These are phyloP conservation scores for Paecilomyces fulvus DNA, from an alignment of 2,329 filamentous ascomycete genomes.

Conservation along the genomic window DNA sequence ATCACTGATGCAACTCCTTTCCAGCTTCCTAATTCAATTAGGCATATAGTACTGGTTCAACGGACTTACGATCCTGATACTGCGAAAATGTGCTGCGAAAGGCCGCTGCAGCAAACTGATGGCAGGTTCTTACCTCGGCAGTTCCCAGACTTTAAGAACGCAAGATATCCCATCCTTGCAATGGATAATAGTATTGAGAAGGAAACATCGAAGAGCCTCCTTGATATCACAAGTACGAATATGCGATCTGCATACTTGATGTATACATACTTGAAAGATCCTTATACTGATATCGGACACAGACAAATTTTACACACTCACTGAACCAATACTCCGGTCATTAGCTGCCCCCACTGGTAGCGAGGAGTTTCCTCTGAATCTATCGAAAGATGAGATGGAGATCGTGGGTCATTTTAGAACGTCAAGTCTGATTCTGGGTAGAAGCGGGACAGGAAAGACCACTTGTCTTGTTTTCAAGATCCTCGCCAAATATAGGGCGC, in stretches of 20 bases:
- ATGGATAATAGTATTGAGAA: neutral
- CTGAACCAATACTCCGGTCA: constrained; percentile 15
- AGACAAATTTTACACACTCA: constrained; percentile 24
- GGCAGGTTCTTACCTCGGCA: constrained; percentile 7
- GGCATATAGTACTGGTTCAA: constrained; percentile 7
- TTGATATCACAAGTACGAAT: constrained; percentile 11
- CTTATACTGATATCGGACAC: neutral
- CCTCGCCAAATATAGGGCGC: constrained; percentile 14
- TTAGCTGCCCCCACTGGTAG: constrained; percentile 7
- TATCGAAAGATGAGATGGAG: constrained; percentile 18
- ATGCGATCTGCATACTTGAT: neutral
- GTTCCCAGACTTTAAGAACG: neutral
- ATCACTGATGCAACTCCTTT: neutral
- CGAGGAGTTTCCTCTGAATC: constrained; percentile 24
- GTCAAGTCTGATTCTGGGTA: constrained; percentile 19
- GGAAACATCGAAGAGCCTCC: neutral
- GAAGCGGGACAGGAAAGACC: constrained; percentile 26
- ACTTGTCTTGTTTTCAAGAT: constrained; percentile 24
- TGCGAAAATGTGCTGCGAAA: constrained; percentile 2
- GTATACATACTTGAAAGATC: neutral
- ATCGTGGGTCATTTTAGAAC: constrained; percentile 17
- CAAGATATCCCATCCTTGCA: neutral
- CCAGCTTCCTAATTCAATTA: constrained; percentile 5
- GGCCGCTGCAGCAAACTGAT: constrained; percentile 7
- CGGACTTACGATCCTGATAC: constrained; percentile 1